These are phyloP conservation scores for Cutaneotrichosporon arboriforme DNA, from an alignment of 1,284 basidiomycete genomes.

Conservation along the genomic window DNA sequence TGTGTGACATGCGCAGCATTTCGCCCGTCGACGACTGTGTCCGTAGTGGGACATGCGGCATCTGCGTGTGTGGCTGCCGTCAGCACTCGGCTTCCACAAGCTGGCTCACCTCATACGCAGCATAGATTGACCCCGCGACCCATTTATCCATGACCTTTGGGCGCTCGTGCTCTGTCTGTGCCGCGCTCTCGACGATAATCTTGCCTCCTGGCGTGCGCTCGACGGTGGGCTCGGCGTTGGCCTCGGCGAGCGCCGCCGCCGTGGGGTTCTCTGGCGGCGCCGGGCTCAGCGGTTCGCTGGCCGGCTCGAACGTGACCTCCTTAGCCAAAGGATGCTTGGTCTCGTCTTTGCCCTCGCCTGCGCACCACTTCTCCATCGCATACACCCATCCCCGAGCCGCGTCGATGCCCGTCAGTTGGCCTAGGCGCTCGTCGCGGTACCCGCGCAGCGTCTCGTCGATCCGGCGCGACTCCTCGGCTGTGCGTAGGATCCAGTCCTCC, in stretches of 20 bases:
- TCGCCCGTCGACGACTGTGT: slow-evolving; percentile 37
- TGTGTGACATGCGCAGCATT: slow-evolving; percentile 24
- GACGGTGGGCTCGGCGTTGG: slow-evolving; percentile 1
- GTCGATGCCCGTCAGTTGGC: slow-evolving; percentile 46
- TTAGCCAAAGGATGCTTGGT: slow-evolving; percentile 12
- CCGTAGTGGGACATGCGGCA: slow-evolving; percentile 39
- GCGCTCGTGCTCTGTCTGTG: slow-evolving; percentile 16
- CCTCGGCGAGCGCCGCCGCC: slow-evolving; percentile 5
- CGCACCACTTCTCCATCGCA: slow-evolving; percentile 18
- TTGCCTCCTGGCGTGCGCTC: slow-evolving; percentile 14
- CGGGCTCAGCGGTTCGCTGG: slow-evolving; percentile 14
- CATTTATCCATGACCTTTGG: slow-evolving; percentile 18
- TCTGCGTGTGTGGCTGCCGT: slow-evolving; percentile 43
- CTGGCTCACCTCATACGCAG: slow-evolving; percentile 40
- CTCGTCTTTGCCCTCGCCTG: slow-evolving; percentile 3
- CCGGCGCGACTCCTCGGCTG: slow-evolving; percentile 60
- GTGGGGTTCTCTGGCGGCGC: slow-evolving; percentile 12
- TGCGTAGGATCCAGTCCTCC: slow-evolving; percentile 84
- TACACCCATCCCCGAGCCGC: slow-evolving; percentile 34
- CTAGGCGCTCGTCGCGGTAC: slow-evolving; percentile 59
- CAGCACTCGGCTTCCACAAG: neutral
- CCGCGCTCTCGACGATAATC: slow-evolving; percentile 25
- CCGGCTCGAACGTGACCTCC: slow-evolving; percentile 16
- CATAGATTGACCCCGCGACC: slow-evolving; percentile 29
- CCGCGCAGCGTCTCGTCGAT: slow-evolving; percentile 61